Base-by-base conservation (phyloP, 768 basidiomycete genomes). In the Naganishia onofrii region DNA sequence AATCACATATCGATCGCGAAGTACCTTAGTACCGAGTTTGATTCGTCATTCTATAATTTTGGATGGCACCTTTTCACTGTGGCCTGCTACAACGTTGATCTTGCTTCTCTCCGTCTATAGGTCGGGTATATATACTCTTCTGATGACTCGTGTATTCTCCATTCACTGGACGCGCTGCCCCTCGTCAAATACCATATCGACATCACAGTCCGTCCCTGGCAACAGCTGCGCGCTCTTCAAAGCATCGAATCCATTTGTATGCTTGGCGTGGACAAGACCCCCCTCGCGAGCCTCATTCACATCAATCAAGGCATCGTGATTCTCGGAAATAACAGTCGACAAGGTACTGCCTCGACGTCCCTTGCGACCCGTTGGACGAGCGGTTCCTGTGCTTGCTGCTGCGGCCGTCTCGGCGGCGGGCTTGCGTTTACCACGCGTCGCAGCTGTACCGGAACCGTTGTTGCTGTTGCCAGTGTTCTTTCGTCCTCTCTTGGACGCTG, bases 141-240 rank as follows among this genome's bases (percentile, higher is more conserved):
- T 42, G 15, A 7, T 17, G 42, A 2, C 42, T 42, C 48, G n/a
- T 51, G 23, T 51, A 51, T 51, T n/a, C 48, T 21, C 21, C 12
- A 23, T 26, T 51, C 48, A 21, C 23, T n/a, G 23, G 4, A n/a
- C 48, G 23, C 21, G 38, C 32, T 63, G 15, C 2, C 26, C 42
- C 13, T 17, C 7, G 7, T 42, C 60, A 17, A 63, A 63, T 42
- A 63, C 4, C 60, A 63, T 63, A n/a, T 63, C 60, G 12, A 63
- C 38, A 29, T 63, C 60, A 34, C 60, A 42, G 19, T 51, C 48
- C 6, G 23, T 51, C 48, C 48, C 48, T n/a, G 21, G 4, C 21
- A 51, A 6, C 48, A 51, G 48, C 48, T 51, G 21, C 12, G 12
- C 48, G 12, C 21, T 21, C 3, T 23, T 12, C 6, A 51, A 1